Conservation (phyloP, 75 land plant genomes). For the Chamaecyparis obtusa region DNA sequence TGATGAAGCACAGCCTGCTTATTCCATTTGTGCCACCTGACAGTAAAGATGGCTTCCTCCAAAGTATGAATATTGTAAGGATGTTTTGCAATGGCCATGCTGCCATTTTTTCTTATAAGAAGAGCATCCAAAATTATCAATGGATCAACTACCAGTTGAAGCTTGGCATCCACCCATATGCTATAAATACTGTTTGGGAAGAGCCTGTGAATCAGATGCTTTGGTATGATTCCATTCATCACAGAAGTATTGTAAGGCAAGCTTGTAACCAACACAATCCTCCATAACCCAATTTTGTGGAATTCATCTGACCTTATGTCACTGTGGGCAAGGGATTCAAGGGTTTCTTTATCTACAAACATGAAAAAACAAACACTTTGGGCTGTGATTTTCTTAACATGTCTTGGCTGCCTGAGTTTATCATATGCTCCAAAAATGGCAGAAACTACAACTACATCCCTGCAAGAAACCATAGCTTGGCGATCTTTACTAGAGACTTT, state of each 20-base stretch:
- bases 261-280: slow-evolving; percentile 29
- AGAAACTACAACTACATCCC: slow-evolving; percentile 54
- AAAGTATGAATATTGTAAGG: slow-evolving; percentile 51
- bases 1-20: slow-evolving; percentile 35
- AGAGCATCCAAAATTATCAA: slow-evolving; percentile 45
- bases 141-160: slow-evolving; percentile 66
- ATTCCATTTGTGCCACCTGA: slow-evolving; percentile 75
- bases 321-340: slow-evolving; percentile 27
- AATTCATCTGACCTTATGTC: slow-evolving; percentile 15
- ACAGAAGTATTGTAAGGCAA: slow-evolving; percentile 47
- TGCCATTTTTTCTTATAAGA: slow-evolving; percentile 27
- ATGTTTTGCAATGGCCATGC: slow-evolving; percentile 66
- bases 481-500: slow-evolving; percentile 27
- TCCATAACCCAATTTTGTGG: slow-evolving; percentile 52
- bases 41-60: slow-evolving; percentile 76
- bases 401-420: slow-evolving; percentile 63
- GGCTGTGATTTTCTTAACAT: slow-evolving; percentile 38
- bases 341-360: slow-evolving; percentile 55
- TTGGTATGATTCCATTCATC: slow-evolving; percentile 72
- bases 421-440: slow-evolving; percentile 70
- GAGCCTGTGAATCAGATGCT: slow-evolving; percentile 61
- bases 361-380: slow-evolving; percentile 63
- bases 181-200: slow-evolving; percentile 60
- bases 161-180: slow-evolving; percentile 70
- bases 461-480: slow-evolving; percentile 53